phyloP scores from a whole-genome alignment of 352 stramenopile genomes.

The Phytophthora litchii region DNA sequence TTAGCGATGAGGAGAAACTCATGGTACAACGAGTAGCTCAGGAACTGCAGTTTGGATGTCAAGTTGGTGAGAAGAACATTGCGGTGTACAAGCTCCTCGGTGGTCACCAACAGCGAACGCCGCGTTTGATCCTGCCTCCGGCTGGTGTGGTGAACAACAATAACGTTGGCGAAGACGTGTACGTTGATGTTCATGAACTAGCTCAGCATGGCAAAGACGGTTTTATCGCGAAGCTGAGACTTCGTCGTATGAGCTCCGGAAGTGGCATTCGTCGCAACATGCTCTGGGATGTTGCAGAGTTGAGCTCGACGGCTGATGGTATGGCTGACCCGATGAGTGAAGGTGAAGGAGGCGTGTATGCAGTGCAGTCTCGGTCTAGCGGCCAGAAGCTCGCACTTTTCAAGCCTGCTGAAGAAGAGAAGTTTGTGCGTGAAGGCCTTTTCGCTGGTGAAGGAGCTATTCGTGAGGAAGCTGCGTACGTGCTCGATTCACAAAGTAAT shows the following conservation, averaged over 20 bases:
- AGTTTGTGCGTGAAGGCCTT: constrained; percentile 76
- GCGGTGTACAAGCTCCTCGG: constrained; percentile 58
- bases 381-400: constrained; percentile 84
- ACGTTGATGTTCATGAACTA: constrained; percentile 69
- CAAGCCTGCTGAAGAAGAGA: constrained; percentile 82
- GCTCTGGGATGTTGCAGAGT: constrained; percentile 77
- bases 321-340: constrained; percentile 62
- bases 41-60: constrained; percentile 58
- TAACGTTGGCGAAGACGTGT: constrained; percentile 55
- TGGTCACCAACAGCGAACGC: constrained; percentile 27
- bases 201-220: constrained; percentile 78
- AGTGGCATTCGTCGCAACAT: constrained; percentile 71
- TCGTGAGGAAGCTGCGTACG: constrained; percentile 76
- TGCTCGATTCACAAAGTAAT: constrained; percentile 69
- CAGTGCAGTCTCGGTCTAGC: constrained; percentile 66
- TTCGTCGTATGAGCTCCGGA: constrained; percentile 62
- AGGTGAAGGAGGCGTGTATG: constrained; percentile 76
- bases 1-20: constrained; percentile 57
- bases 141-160: constrained; percentile 1
- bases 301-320: constrained; percentile 53
- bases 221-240: constrained; percentile 65
- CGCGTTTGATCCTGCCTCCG: constrained; percentile 6
- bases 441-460: constrained; percentile 72
- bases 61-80: constrained; percentile 67
- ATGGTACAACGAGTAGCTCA: constrained; percentile 58